A percentile compares a stretch with the other conserved stretches of the same genome.
Conservation (phyloP, 2,329 filamentous ascomycete species). For the Cladosporium sp. region DNA sequence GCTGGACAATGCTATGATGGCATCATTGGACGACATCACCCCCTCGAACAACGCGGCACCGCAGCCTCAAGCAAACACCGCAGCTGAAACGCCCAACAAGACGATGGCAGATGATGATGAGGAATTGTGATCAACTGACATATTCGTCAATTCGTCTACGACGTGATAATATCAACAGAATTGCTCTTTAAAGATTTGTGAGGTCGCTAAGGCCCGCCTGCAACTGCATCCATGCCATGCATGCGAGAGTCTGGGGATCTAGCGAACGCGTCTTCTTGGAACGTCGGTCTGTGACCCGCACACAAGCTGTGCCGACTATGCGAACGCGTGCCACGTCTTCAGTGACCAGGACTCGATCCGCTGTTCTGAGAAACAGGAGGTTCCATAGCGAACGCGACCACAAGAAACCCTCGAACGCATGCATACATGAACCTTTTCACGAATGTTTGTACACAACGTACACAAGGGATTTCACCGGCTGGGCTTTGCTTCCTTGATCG, state of each 20-base stretch:
- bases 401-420: too few relatives aligned
- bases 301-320: too few relatives aligned
- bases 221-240: background rate
- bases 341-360: too few relatives aligned
- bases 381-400: too few relatives aligned
- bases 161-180: background rate
- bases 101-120: conserved; percentile 39
- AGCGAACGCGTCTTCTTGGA: too few relatives aligned
- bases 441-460: background rate
- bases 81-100: conserved; percentile 15
- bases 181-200: background rate
- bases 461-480: too few relatives aligned
- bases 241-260: too few relatives aligned
- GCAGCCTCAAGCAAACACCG: conserved; percentile 15
- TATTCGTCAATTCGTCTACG: background rate
- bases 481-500: too few relatives aligned
- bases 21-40: conserved; percentile 14
- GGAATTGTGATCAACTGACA: conserved; percentile 36
- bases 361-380: too few relatives aligned
- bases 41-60: conserved; percentile 19
- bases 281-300: too few relatives aligned
- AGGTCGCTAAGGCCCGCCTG: background rate
- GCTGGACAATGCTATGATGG: conserved; percentile 24
- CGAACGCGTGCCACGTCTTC: too few relatives aligned
- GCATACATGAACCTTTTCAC: too few relatives aligned